A percentile compares a stretch with the other conserved stretches of the same genome.
Conservation (phyloP, 2,329 filamentous ascomycete species). For the Eutypella sp. region DNA sequence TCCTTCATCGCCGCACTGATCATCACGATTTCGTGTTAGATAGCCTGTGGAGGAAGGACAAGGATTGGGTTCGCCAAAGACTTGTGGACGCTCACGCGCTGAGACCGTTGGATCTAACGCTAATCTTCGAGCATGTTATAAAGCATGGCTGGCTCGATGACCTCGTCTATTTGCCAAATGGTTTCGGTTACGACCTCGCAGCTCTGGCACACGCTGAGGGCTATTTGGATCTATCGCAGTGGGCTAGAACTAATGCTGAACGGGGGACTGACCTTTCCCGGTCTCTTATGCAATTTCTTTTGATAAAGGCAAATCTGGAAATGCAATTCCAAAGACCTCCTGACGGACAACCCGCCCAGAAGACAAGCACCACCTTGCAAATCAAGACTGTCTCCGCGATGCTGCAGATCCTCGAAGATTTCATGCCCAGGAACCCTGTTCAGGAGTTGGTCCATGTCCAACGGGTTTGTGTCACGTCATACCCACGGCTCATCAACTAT, state of each 20-base stretch:
- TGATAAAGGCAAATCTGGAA: slow-evolving; percentile 80
- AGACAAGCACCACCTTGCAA: slow-evolving; percentile 68
- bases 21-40: slow-evolving; percentile 86
- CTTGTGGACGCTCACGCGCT: slow-evolving; percentile 72
- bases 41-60: slow-evolving; percentile 87
- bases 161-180: slow-evolving; percentile 71
- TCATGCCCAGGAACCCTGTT: slow-evolving; percentile 51
- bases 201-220: slow-evolving; percentile 78
- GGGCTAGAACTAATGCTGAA: slow-evolving; percentile 68
- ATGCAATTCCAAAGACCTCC: slow-evolving; percentile 65
- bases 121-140: slow-evolving; percentile 74
- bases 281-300: slow-evolving; percentile 73
- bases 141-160: slow-evolving; percentile 82
- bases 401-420: slow-evolving; percentile 73
- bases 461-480: slow-evolving; percentile 83
- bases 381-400: slow-evolving; percentile 81
- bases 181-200: slow-evolving; percentile 82
- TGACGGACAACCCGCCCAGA: slow-evolving; percentile 51
- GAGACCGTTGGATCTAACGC: slow-evolving; percentile 60
- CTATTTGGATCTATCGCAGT: slow-evolving; percentile 74
- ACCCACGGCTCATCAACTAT: slow-evolving; percentile 93
- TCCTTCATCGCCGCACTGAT: slow-evolving; percentile 71
- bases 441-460: slow-evolving; percentile 76
- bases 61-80: slow-evolving; percentile 75
- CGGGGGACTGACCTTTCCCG: slow-evolving; percentile 63